Conservation (phyloP, 257 asterid genomes). For the Solanum tarapatanum region DNA sequence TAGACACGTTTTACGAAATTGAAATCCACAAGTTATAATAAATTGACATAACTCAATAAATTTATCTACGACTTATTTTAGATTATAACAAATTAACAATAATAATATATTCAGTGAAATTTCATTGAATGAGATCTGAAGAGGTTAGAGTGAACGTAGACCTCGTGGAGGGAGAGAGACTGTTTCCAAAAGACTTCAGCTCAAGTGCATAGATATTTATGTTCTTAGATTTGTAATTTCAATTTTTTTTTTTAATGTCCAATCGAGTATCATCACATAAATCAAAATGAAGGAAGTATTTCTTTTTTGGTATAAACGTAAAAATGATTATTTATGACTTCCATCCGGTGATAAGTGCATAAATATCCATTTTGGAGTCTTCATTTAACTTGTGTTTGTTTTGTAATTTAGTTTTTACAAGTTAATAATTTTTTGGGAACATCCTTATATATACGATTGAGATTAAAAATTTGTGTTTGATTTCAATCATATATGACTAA, state of each 20-base stretch:
- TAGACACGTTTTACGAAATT: neutral
- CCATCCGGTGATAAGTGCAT: neutral
- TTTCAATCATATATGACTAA: neutral
- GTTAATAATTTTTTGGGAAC: neutral
- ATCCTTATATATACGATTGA: neutral
- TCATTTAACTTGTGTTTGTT: neutral
- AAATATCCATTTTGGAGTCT: neutral
- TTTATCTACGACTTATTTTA: neutral
- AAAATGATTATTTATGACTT: neutral
- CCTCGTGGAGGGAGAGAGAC: neutral
- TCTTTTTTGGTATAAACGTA: neutral
- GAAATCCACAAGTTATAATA: neutral
- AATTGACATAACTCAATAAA: neutral
- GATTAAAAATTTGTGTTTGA: neutral
- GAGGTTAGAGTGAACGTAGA: too few relatives aligned
- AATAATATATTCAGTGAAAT: too few relatives aligned
- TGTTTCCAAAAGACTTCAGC: neutral
- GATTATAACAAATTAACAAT: too few relatives aligned
- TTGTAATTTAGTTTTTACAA: neutral
- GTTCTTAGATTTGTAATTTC: neutral
- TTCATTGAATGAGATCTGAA: neutral
- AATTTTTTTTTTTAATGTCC: neutral
- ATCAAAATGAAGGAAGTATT: neutral
- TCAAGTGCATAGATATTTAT: neutral
- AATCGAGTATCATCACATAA: neutral